Evolutionary conservation across 805 yeast genomes (phyloP).

Genomic region (Candida railenensis): DNA sequence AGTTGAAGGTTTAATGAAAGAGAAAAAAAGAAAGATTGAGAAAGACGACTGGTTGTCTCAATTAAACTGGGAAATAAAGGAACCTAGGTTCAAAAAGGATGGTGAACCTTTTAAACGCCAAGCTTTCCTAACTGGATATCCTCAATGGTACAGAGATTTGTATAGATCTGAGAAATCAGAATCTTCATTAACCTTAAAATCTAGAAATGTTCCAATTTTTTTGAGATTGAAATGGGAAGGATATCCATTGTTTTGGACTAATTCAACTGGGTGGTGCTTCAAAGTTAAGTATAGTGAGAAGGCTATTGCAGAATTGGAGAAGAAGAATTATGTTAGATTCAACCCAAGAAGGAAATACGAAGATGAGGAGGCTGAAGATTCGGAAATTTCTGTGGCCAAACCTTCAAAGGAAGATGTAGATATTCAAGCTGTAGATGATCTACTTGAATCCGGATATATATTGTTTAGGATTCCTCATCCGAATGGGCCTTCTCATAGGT

Average conservation of each 20-base stretch:
- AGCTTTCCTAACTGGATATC: slow-evolving; percentile 80
- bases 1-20: slow-evolving; percentile 52
- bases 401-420: neutral
- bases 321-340: slow-evolving; percentile 39
- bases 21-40: slow-evolving; percentile 16
- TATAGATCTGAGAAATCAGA: slow-evolving; percentile 41
- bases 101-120: slow-evolving; percentile 72
- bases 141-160: slow-evolving; percentile 84
- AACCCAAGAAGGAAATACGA: slow-evolving; percentile 25
- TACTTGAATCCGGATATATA: slow-evolving; percentile 20
- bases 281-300: slow-evolving; percentile 47
- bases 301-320: slow-evolving; percentile 24
- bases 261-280: slow-evolving; percentile 86
- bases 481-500: slow-evolving; percentile 71
- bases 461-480: slow-evolving; percentile 85
- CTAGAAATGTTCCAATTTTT: slow-evolving; percentile 75
- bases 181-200: slow-evolving; percentile 64
- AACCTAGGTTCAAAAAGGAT: slow-evolving; percentile 59
- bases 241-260: slow-evolving; percentile 78
- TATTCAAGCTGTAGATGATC: neutral
- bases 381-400: no score
- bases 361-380: slow-evolving; percentile 13
- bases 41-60: slow-evolving; percentile 91
- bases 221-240: slow-evolving; percentile 83
- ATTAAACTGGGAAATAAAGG: slow-evolving; percentile 78